Evolutionary conservation across 164 flowering plant species (phyloP), one percentile per base, ranked within the genome.

Genomic region (Berberis vulgaris): DNA sequence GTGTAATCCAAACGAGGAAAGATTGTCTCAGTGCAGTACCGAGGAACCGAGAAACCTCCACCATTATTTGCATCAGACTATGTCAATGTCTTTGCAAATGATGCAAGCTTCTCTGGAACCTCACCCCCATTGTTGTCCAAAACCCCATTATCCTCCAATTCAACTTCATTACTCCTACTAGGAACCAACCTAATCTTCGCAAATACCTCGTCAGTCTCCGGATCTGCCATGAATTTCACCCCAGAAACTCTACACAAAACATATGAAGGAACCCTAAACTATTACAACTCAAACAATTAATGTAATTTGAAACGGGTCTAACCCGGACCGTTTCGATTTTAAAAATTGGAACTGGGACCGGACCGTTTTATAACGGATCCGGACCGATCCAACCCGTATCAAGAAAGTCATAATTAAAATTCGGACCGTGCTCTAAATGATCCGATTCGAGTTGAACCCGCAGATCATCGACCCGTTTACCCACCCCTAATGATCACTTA

Each of bases 31-130:
- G 99, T 97, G 65, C 99, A 94, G 67, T 91, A 91, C 44, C 97
- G 78, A 6, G 99, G 99, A 45, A 91, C 99, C 1, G 99, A 94
- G 70, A 94, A 91, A 0, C 97, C 99, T 0, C 99, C 99, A 44
- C 99, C 99, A 63, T 94, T 94, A 71, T 94, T 94, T 2, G 99
- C 99, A 72, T 94, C 99, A 4, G 97, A 91, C 54, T 94, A 97
- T 0, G 99, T 94, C 69, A 94, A 72, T 0, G 97, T 94, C 81
- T 94, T 94, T 0, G 96, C 93, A 64, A 94, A 94, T 0, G 91
- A 91, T 0, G 90, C 73, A 2, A 88, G 87, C 43, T 91, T 94
- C 57, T 84, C 91, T 2, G 50, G 61, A 40, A 62, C 65, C 7
- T 82, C 87, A 5, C 65, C 7, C 6, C 72, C 77, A 56, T 55